Evolutionary conservation across 805 yeast species (phyloP), one percentile per base, ranked within the genome.

Genomic region (Candida qinlingensis): DNA sequence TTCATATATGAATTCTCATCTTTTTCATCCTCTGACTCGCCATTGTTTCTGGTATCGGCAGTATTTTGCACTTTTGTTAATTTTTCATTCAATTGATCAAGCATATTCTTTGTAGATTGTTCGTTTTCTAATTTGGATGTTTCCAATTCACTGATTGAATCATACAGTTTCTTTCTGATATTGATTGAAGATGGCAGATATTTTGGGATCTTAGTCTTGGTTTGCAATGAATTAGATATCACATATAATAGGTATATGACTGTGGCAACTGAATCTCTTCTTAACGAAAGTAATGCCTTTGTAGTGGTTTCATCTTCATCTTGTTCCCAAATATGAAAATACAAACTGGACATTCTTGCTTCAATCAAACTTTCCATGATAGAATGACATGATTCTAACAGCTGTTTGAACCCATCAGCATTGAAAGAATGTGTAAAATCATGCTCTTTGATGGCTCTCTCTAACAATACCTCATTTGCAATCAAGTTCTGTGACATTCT

Each of bases 181-280:
- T 66, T 58, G 26, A 73, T 63, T 1, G 77, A 61, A 27, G 73
- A 72, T 4, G 81, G 81, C 11, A 76, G 55, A 51, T 72, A 74
- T 35, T 54, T 56, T 4, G 81, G 81, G 1, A 76, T 50, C 40
- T 59, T 61, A 33, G 58, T 59, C 37, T 62, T 66, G 0, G 72
- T 60, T 50, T 68, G 53, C 53, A 70, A 72, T 27, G 79, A 68
- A 47, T 72, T 73, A 5, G 77, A 64, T 5, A 76, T 40, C 8
- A 75, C 54, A 51, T 70, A 74, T n/a, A 76, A 60, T 7, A 68
- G 60, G 54, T 68, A 72, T 8, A 75, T 65, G 1, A 73, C 75
- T 0, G 79, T 65, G 0, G 79, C 69, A 5, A 73, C 76, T 26
- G 76, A 66, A 45, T 76, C 79, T 54, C 80, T 68, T 51, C 81